Percentiles rank a stretch among this genome's conserved stretches.
phyloP scores from a whole-genome alignment of 345 rosid species.

The Corchorus olitorius region DNA sequence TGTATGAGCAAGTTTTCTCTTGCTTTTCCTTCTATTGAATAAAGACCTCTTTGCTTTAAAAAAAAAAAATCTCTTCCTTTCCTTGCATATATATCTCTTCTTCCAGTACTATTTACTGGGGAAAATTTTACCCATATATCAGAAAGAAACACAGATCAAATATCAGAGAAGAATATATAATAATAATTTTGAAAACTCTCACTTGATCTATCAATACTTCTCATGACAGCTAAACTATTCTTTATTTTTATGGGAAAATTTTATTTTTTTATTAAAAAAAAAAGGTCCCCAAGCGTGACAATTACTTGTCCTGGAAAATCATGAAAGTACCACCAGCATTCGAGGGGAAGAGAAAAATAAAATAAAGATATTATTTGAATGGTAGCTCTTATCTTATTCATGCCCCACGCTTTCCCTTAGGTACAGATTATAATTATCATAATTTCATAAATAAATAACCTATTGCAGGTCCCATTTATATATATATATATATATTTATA shows the following conservation, averaged over 20 bases:
- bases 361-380: neutral
- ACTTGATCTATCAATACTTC: neutral
- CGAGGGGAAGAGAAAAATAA: neutral
- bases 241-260: neutral
- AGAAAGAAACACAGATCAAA: neutral
- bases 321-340: constrained; percentile 1
- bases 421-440: neutral
- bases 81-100: neutral
- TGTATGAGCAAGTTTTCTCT: too few species aligned
- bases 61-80: too few species aligned
- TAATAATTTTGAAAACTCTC: neutral
- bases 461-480: neutral
- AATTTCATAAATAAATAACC: neutral
- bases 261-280: neutral
- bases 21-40: too few species aligned
- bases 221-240: neutral
- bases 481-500: too few species aligned
- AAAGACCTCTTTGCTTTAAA: too few species aligned
- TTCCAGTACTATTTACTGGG: neutral
- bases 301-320: constrained; percentile 8
- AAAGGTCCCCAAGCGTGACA: constrained; percentile 11
- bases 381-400: neutral
- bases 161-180: neutral
- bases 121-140: neutral
- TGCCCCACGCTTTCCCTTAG: constrained; percentile 1